Base-by-base conservation (phyloP, 179 eudicot genomes). In the Gypsophila paniculata region DNA sequence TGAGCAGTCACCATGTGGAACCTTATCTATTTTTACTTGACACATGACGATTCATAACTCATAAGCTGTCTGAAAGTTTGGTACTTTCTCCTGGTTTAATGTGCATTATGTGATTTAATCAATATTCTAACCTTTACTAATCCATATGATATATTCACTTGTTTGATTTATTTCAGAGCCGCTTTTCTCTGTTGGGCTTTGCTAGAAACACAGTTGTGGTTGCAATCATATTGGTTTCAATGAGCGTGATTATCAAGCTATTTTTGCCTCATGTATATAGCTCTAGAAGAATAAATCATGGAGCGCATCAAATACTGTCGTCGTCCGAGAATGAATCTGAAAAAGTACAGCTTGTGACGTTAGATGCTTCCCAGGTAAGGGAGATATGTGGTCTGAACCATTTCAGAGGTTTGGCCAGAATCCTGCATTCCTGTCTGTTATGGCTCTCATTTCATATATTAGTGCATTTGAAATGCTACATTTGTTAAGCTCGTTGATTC, bases 181-280 rank as follows among this genome's bases (percentile, higher is more conserved):
- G 76, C 57, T 67, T 66, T 75, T 86, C 91, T 51, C 69, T 85
- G 78, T 71, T 87, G 75, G 85, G 86, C 74, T 70, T 82, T 59
- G 67, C 89, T 70, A 80, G 86, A 29, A 61, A 77, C 38, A 62
- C 83, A 66, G 64, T 94, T 73, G 83, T 82, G 29, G 81, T 89
- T 71, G 91, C 87, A 46, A 59, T 85, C 68, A 65, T 88, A 66
- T 75, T 90, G 59, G 82, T 92, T 59, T 75, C 85, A 61, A 29
- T 92, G 12, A 78, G 91, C 59, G 80, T 86, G 72, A 53, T 90
- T 68, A 75, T 83, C 66, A 86, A 87, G 76, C 46, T 90, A 64
- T 77, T 63, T 74, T 48, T 87, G 39, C 93, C 91, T 54, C 71
- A 75, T 74, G 63, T 88, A 42, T 76, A 79, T 44, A 75, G 61